A percentile compares a stretch with the other conserved stretches of the same genome.
Evolutionary conservation across 225 moss, liverwort and hornwort genomes (phyloP).

Genomic region (Neckera pumila): DNA sequence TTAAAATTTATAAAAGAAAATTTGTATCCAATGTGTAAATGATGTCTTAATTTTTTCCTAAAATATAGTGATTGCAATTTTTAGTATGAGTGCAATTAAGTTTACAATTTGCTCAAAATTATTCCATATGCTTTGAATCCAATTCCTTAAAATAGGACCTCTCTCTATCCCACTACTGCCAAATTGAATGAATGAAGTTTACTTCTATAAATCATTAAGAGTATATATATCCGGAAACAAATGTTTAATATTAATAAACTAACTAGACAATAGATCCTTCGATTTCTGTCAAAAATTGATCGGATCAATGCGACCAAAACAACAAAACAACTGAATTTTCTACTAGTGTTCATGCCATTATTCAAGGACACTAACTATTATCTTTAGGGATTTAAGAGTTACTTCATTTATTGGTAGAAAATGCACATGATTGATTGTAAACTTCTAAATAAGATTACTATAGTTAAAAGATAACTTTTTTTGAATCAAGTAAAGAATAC

Average conservation of each 20-base stretch:
- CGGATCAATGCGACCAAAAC: too few species aligned
- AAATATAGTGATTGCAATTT: rapidly evolving
- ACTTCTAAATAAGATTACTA: too few species aligned
- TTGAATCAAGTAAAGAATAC: too few species aligned
- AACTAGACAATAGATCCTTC: neutral
- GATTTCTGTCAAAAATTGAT: too few species aligned
- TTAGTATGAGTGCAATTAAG: neutral
- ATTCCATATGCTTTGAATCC: neutral
- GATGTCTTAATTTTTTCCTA: neutral
- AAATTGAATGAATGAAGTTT: too few species aligned
- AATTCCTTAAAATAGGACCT: neutral
- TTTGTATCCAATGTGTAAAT: neutral
- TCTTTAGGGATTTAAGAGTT: too few species aligned
- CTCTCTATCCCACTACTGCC: rapidly evolving
- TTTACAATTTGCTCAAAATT: neutral
- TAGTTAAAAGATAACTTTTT: too few species aligned
- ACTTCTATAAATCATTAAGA: neutral
- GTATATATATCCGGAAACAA: too few species aligned
- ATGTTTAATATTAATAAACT: neutral
- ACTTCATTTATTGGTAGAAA: neutral
- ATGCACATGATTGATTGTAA: too few species aligned
- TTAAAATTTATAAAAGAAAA: neutral
- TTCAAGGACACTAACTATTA: too few species aligned
- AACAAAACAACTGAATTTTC: too few species aligned
- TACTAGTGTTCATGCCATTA: neutral